These are phyloP conservation scores for Leccinum rimulosum DNA, from an alignment of 768 basidiomycete genomes.

Conservation along the genomic window DNA sequence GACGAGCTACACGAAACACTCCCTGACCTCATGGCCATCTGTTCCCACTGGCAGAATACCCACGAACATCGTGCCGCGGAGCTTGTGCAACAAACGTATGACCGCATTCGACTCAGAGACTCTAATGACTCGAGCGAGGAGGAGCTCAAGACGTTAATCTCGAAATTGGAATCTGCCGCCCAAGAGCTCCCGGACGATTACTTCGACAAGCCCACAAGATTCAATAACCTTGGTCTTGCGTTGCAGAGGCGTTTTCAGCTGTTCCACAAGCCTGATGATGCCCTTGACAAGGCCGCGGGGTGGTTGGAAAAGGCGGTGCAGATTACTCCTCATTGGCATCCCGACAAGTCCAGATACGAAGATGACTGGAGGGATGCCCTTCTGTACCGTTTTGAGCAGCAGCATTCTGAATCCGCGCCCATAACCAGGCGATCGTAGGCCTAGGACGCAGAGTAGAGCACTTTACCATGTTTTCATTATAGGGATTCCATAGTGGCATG, in stretches of 20 bases:
- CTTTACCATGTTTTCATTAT: too few species aligned
- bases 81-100: neutral
- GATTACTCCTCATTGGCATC: neutral
- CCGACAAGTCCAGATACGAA: neutral
- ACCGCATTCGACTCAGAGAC: neutral
- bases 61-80: slow-evolving; percentile 1
- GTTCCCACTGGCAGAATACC: neutral
- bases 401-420: neutral
- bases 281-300: neutral
- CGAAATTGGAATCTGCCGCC: neutral
- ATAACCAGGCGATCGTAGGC: neutral
- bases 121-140: neutral
- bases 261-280: neutral
- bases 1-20: neutral
- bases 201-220: neutral
- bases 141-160: neutral
- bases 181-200: neutral
- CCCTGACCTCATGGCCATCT: neutral
- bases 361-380: neutral
- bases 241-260: neutral
- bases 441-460: neutral
- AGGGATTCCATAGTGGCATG: too few species aligned
- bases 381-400: neutral
- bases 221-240: neutral
- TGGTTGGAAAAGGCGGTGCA: neutral